Base-by-base conservation (phyloP, 164 flowering plant genomes). In the Aristolochia californica region DNA sequence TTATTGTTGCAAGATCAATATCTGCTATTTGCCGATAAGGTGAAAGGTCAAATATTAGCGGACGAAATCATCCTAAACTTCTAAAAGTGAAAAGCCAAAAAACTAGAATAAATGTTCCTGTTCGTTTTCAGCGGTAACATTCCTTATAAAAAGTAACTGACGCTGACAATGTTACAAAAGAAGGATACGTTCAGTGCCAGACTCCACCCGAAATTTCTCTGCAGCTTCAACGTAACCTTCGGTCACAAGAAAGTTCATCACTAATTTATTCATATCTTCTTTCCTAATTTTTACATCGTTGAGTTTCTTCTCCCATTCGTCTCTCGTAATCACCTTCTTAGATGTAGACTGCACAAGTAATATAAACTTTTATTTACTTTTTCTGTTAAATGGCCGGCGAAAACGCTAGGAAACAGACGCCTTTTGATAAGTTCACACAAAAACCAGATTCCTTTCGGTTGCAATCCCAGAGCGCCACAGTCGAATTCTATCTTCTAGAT, bases 161-260 rank as follows among this genome's bases (percentile, higher is more conserved):
- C 48, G 27, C 23, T 22, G 16, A 50, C 11, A 34, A 59, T 14
- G 56, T 5, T 22, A 51, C n/a, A 15, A 57, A 43, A 49, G 18
- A 30, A 15, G 85, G 96, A 87, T 88, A 91, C 95, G 88, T 67
- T 83, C 84, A 17, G 88, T 84, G 68, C 97, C 96, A 58, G 99
- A 85, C 61, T 93, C 99, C 70, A 44, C 62, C 59, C 76, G 70
- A 69, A 93, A 93, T 56, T 83, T 89, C 68, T 93, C 91, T 12
- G 77, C 77, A 5, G 74, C 74, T 62, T 93, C 99, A 62, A 85
- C 97, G 74, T 78, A 93, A 47, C 99, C 99, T 68, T 93, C 97
- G 0, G 91, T 93, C 34, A 89, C 96, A 57, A 93, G 85, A 70
- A 82, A 93, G 76, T 93, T 83, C 99, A 93, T 87, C 64, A 93